Percentiles rank a stretch among this genome's conserved stretches.
phyloP scores from a whole-genome alignment of 768 basidiomycete species.

The Russula lepida region DNA sequence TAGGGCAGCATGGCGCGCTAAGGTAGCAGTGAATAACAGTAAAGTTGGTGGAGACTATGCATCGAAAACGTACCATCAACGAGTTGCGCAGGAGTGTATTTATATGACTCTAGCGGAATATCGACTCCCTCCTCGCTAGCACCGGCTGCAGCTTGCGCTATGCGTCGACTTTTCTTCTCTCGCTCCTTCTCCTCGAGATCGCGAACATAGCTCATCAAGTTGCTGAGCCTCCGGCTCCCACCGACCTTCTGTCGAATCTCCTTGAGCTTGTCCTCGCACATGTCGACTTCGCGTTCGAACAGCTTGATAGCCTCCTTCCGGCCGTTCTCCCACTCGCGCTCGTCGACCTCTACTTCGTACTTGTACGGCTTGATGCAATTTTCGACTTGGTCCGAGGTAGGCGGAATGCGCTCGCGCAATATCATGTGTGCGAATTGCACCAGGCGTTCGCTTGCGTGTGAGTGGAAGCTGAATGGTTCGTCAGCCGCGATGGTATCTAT shows the following conservation, averaged over 20 bases:
- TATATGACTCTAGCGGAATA: constrained; percentile 50
- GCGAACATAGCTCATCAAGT: constrained; percentile 73
- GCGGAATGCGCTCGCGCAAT: constrained; percentile 82
- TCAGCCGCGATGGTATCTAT: constrained; percentile 84
- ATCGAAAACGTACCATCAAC: constrained; percentile 63
- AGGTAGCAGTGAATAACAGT: not conserved
- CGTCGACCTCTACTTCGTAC: constrained; percentile 94
- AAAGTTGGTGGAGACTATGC: not conserved
- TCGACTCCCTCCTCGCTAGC: constrained; percentile 32
- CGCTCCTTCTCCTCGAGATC: constrained; percentile 70
- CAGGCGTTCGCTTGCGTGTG: constrained; percentile 79
- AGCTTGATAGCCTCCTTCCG: constrained; percentile 64
- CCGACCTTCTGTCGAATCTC: constrained; percentile 87
- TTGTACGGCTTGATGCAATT: constrained; percentile 99
- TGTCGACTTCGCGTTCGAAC: constrained; percentile 73
- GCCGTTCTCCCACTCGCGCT: constrained; percentile 86
- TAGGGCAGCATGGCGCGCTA: constrained; percentile 88
- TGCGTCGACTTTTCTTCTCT: constrained; percentile 47
- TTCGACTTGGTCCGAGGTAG: constrained; percentile 98
- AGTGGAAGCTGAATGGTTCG: constrained; percentile 91
- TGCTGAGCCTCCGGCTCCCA: constrained; percentile 68
- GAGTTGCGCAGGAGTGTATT: constrained; percentile 86
- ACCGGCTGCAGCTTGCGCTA: constrained; percentile 33
- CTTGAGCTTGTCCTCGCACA: constrained; percentile 81
- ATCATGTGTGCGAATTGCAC: constrained; percentile 90